These are phyloP conservation scores for Aspergillus quadrilineatus DNA, from an alignment of 2,329 filamentous ascomycete genomes.

Conservation along the genomic window DNA sequence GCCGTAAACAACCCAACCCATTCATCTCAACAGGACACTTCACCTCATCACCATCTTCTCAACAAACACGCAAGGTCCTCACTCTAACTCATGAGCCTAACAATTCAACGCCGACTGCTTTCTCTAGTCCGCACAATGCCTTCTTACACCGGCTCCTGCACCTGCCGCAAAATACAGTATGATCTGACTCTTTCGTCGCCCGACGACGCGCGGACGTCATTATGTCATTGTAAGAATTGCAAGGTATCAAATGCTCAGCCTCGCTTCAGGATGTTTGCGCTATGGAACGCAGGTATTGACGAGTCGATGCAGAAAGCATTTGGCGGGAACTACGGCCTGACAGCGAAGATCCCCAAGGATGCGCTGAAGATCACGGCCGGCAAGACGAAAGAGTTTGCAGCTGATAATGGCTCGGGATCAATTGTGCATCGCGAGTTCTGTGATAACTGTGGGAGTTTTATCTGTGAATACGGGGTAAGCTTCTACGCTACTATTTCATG, in stretches of 20 bases:
- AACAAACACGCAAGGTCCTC: not conserved
- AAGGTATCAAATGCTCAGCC: conserved; percentile 35
- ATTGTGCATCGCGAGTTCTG: conserved; percentile 54
- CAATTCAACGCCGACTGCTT: not conserved
- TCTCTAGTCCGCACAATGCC: conserved; percentile 24
- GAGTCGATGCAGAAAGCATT: conserved; percentile 47
- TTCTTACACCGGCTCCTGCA: conserved; percentile 45
- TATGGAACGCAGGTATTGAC: not conserved
- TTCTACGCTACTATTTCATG: not conserved
- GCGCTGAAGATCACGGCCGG: conserved; percentile 44
- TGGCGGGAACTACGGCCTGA: conserved; percentile 53
- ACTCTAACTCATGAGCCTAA: not conserved
- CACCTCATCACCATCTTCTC: too few relatives aligned
- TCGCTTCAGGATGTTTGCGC: too few relatives aligned
- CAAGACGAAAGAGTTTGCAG: conserved; percentile 43
- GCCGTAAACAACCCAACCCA: too few relatives aligned
- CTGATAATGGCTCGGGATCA: conserved; percentile 45
- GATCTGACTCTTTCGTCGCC: conserved; percentile 45
- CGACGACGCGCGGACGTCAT: conserved; percentile 50
- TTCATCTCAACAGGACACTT: too few relatives aligned
- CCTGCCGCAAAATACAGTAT: conserved; percentile 51
- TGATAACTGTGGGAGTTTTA: conserved; percentile 50
- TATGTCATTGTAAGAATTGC: conserved; percentile 56
- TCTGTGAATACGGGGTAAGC: conserved; percentile 54
- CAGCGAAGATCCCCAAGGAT: conserved; percentile 50